These are phyloP conservation scores for Fusarium lyarnte DNA, from an alignment of 2,329 filamentous ascomycete genomes.

Conservation along the genomic window DNA sequence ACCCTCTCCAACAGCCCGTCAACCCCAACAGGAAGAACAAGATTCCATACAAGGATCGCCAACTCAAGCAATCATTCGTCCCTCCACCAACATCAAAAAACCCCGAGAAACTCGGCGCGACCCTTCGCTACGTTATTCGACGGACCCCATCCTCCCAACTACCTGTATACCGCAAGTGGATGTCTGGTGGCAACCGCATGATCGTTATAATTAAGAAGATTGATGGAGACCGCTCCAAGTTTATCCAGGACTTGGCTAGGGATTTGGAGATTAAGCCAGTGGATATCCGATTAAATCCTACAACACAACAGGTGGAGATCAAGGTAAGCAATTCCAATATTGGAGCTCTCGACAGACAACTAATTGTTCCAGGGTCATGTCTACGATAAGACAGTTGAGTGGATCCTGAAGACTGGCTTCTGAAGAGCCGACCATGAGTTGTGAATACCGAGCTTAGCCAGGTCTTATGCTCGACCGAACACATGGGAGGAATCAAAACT, in stretches of 20 bases:
- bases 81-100: constrained; percentile 47
- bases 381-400: constrained; percentile 44
- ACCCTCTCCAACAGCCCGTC: constrained; percentile 31
- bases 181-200: constrained; percentile 79
- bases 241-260: constrained; percentile 71
- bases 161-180: constrained; percentile 78
- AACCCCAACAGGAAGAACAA: constrained; percentile 42
- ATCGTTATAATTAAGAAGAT: constrained; percentile 82
- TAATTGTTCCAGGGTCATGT: constrained; percentile 46
- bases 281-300: constrained; percentile 63
- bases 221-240: constrained; percentile 72
- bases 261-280: constrained; percentile 66
- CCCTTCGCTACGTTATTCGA: constrained; percentile 71
- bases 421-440: constrained; percentile 25
- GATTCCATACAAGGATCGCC: constrained; percentile 39
- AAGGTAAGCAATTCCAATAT: constrained; percentile 63
- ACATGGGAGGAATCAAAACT: constrained; percentile 30
- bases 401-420: constrained; percentile 50
- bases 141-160: constrained; percentile 77
- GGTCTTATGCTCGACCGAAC: not conserved
- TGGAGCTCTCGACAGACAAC: not conserved
- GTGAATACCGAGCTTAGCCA: not conserved
- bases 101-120: constrained; percentile 41
- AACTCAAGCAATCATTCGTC: constrained; percentile 40
- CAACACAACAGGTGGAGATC: constrained; percentile 79